Base-by-base conservation (phyloP, 768 basidiomycete genomes). In the Tubosaeta sp. region DNA sequence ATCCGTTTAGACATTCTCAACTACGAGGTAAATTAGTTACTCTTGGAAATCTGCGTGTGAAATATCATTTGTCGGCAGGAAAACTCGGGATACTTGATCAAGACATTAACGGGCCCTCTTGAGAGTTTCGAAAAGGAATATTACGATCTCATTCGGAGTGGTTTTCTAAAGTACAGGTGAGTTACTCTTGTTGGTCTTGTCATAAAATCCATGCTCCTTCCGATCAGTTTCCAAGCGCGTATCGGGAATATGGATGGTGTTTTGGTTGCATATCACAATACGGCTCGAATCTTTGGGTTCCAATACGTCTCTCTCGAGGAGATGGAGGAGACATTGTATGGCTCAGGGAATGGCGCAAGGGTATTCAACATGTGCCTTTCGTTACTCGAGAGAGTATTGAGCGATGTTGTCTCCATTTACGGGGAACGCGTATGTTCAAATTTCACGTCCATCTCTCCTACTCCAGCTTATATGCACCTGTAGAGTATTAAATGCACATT, bases 181-280 rank as follows among this genome's bases (percentile, higher is more conserved):
- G 72, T 25, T n/a, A 1, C 6, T 22, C 2, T 19, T 10, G 11
- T n/a, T 3, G 11, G 12, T 29, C 3, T 11, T 16, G 19, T 12
- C 24, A 24, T 32, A 32, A 24, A 41, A 24, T 11, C 21, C 18
- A 21, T 9, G 19, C 6, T 24, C 6, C 24, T 14, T 14, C 36
- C n/a, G 5, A 36, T 19, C 53, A 93, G 90, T 56, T 87, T 98
- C 73, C 95, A 99, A 76, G 94, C 81, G 2, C 85, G 95, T 5
- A 98, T 99, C 54, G 95, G 95, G 9, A 83, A 86, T 63, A 98
- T 98, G 95, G 94, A 96, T 62, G 95, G 95, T 14, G 86, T 97
- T 8, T 76, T 93, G 52, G 82, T 92, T 34, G 84, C 90, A 19
- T 91, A 89, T 62, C 90, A 92, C 62, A 96, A 95, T 55, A 94